phyloP scores from a whole-genome alignment of 345 rosid species.

The Gossypium turneri region DNA sequence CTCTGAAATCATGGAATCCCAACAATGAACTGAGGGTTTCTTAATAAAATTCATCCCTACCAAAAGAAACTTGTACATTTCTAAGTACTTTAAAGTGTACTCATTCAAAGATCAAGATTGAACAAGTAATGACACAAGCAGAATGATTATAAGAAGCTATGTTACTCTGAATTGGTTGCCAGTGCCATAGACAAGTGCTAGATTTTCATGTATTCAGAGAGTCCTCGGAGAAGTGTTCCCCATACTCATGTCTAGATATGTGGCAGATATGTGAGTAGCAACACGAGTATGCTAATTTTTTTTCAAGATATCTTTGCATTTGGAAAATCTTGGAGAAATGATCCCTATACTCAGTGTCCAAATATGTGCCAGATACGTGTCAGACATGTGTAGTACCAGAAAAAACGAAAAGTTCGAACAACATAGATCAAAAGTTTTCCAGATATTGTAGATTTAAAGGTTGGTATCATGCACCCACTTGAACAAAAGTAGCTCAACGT shows the following conservation, averaged over 20 bases:
- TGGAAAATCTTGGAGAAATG: too few species aligned
- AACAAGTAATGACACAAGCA: background rate
- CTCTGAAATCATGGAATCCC: slow-evolving; percentile 36
- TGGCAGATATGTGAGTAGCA: background rate
- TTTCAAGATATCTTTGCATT: too few species aligned
- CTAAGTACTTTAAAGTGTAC: too few species aligned
- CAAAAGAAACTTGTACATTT: background rate
- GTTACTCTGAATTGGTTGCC: background rate
- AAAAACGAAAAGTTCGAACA: background rate
- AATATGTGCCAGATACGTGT: too few species aligned
- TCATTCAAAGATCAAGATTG: background rate
- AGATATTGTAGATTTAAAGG: background rate
- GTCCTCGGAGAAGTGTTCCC: background rate
- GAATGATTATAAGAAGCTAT: background rate
- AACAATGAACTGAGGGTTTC: background rate
- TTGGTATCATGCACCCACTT: background rate
- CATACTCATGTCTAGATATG: background rate
- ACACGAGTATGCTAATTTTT: background rate
- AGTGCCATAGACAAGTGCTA: background rate
- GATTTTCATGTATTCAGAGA: background rate
- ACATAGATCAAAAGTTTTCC: background rate
- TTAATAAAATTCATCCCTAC: background rate
- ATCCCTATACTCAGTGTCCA: too few species aligned
- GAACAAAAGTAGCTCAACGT: background rate
- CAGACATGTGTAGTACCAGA: too few species aligned